Evolutionary conservation across 2,329 filamentous ascomycete species (phyloP), one percentile per base, ranked within the genome.

Genomic region (Cordyceps militaris): DNA sequence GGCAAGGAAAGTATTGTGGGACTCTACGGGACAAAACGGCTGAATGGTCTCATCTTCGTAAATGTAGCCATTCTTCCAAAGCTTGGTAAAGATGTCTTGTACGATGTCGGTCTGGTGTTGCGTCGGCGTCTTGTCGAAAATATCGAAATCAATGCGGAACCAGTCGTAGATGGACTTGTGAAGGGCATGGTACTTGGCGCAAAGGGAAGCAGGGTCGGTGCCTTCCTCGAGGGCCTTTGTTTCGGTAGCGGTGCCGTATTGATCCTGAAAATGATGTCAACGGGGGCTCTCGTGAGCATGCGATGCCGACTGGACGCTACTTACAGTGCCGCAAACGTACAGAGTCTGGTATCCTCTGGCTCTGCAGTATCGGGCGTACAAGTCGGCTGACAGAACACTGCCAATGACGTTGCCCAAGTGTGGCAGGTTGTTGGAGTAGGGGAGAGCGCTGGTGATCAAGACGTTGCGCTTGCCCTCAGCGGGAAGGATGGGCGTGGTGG

Each of bases 211-310:
- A 23, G 93, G 91, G 13, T 87, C 91, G 62, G 91, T 79, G 14
- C 87, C 87, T 70, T 94, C 91, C 71, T 96, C 91, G 42, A 97
- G 83, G 4, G 93, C 93, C 76, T 96, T 96, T 26, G 93, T 96
- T 74, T 97, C 93, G 32, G 92, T 96, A 23, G 93, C 92, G 13
- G 93, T 97, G 59, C 93, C 93, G 72, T 97, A 97, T 74, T 97
- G 90, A 76, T 97, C 93, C 53, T 66, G 61, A 21, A 30, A 34
- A n/a, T 21, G 19, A 19, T 44, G 51, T 49, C 32, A 55, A 34
- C n/a, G 16, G 26, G 10, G 16, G 38, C 36, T 30, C 38, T 30
- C 16, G 28, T 23, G 40, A 36, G 40, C 28, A 38, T 4, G 16
- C n/a, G 11, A 26, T 26, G 28, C 13, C 34, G 7, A 19, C 11